phyloP scores from a whole-genome alignment of 1,284 basidiomycete species.

The Cryptococcus neoformans region DNA sequence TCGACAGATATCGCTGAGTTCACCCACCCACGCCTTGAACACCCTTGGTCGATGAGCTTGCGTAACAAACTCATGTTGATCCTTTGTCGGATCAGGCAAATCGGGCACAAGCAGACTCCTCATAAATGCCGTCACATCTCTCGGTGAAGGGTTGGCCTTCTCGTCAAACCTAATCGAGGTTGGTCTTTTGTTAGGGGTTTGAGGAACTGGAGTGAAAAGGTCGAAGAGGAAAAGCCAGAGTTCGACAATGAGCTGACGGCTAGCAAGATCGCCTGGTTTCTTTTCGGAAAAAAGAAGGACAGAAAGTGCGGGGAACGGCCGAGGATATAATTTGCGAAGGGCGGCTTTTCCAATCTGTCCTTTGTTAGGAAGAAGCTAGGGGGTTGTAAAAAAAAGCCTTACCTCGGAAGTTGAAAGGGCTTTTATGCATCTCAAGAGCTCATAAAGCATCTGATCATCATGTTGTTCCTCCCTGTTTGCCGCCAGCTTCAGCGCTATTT shows the following conservation, averaged over 20 bases:
- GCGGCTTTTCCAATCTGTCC: slow-evolving; percentile 55
- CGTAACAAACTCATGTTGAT: slow-evolving; percentile 81
- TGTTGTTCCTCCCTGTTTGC: slow-evolving; percentile 85
- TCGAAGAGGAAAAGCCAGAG: slow-evolving; percentile 78
- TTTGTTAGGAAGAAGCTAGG: neutral
- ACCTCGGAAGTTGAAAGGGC: slow-evolving; percentile 86
- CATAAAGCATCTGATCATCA: slow-evolving; percentile 90
- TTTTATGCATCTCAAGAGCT: slow-evolving; percentile 89
- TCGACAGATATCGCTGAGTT: slow-evolving; percentile 81
- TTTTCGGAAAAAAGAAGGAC: slow-evolving; percentile 91
- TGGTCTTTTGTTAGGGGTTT: neutral
- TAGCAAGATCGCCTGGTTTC: slow-evolving; percentile 88
- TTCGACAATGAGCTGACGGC: slow-evolving; percentile 86
- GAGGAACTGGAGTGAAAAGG: slow-evolving; percentile 55
- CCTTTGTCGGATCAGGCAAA: slow-evolving; percentile 38
- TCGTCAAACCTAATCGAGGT: slow-evolving; percentile 29
- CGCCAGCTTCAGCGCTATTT: slow-evolving; percentile 1
- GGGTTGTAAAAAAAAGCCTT: neutral
- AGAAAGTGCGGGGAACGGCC: slow-evolving; percentile 79
- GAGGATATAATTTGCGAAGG: slow-evolving; percentile 74
- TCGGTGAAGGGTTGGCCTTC: neutral
- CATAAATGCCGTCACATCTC: slow-evolving; percentile 32
- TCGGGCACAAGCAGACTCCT: slow-evolving; percentile 43
- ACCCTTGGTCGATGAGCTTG: slow-evolving; percentile 75
- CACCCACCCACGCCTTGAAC: slow-evolving; percentile 87